Evolutionary conservation across 1,284 basidiomycete species (phyloP), one percentile per base, ranked within the genome.

Genomic region (Cutaneotrichosporon mucoides): DNA sequence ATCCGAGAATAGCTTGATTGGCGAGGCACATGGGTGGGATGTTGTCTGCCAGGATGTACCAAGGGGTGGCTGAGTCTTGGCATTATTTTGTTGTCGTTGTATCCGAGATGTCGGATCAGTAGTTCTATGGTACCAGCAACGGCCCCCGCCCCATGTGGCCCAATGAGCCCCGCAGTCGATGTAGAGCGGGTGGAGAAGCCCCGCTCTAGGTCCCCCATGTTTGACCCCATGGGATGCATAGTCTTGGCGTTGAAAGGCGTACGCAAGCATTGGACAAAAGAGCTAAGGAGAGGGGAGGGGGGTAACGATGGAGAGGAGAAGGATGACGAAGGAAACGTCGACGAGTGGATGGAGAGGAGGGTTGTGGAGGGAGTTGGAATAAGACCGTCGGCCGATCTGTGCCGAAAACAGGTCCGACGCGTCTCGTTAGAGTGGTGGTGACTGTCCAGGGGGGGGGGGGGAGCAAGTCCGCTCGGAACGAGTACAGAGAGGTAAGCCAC

Each of bases 191-290:
- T 24, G 5, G 33, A 6, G 11, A 48, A 48, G 34, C 46, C 46
- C 46, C 46, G 33, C 46, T 48, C 46, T 48, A 48, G 24, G 35
- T n/a, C 46, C 45, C 24, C 46, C 46, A 48, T 11, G 46, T 48
- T n/a, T 36, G 10, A 7, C 46, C 34, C 46, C 46, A 33, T 33
- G 13, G 34, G 8, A 36, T 8, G 34, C 33, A 24, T 8, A 12
- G 8, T 11, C 24, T 34, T 36, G 34, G 34, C 33, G 7, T 16
- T 16, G 44, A n/a, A 10, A 3, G 5, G 34, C 12, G 12, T 6
- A 44, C 15, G 34, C 34, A 16, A 6, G 34, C 9, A 24, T 24
- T 24, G 24, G 24, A 24, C 24, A 24, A 24, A 24, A 24, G 24
- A 24, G 24, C 24, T 24, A 24, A 24, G 8, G 16, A 5, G 16